These are phyloP conservation scores for Pseudogymnoascus pannorum DNA, from an alignment of 2,329 filamentous ascomycete genomes.

Conservation along the genomic window DNA sequence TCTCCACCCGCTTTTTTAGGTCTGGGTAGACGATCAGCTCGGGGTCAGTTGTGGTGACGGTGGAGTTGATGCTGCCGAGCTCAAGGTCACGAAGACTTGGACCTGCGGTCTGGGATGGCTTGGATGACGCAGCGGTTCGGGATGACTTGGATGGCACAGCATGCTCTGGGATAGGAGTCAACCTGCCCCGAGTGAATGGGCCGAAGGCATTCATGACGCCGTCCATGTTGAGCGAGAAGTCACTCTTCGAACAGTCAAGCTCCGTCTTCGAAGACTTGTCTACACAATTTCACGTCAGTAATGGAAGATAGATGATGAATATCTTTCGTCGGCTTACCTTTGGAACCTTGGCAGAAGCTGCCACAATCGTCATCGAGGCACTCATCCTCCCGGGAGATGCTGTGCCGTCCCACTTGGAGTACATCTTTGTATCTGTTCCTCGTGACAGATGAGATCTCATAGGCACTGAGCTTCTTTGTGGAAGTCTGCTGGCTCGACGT, in stretches of 20 bases:
- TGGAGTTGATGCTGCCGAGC: not conserved
- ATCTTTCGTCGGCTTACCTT: not conserved
- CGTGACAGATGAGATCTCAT: not conserved
- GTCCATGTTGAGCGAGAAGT: constrained; percentile 3
- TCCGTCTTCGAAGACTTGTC: not conserved
- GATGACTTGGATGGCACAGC: not conserved
- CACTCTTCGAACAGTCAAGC: not conserved
- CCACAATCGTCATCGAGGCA: not conserved
- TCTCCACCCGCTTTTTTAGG: not conserved
- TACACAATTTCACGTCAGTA: not conserved
- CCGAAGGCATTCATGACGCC: not conserved
- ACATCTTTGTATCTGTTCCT: not conserved
- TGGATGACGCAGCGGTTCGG: not conserved
- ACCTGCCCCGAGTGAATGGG: not conserved
- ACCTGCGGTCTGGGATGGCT: not conserved
- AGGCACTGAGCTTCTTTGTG: not conserved
- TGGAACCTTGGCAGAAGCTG: not conserved
- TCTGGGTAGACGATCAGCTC: not conserved
- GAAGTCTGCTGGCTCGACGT: not conserved
- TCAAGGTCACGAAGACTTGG: not conserved
- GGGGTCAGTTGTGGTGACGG: not conserved
- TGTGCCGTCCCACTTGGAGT: not conserved
- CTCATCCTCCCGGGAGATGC: not conserved
- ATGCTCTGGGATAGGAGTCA: not conserved
- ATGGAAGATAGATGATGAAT: not conserved